Percentiles rank a stretch among this genome's conserved stretches.
These are phyloP conservation scores for Ampelocalamus luodianensis DNA, from an alignment of 176 grass and related monocot species.

Conservation along the genomic window DNA sequence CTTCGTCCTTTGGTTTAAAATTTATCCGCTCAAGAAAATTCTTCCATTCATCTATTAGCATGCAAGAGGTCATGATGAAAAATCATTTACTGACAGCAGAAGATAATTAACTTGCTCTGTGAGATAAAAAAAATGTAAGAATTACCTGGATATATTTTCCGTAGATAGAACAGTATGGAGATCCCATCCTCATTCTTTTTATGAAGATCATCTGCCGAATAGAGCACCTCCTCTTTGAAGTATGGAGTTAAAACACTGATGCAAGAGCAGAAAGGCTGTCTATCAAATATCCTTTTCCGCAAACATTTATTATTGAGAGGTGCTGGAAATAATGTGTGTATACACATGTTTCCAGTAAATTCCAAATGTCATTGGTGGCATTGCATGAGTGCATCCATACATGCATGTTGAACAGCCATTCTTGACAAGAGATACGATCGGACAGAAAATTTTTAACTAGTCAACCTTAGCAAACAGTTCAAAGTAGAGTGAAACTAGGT, in stretches of 20 bases:
- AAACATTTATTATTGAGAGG: slow-evolving; percentile 24
- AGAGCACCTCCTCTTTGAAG: slow-evolving; percentile 90
- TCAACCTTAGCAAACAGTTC: background rate
- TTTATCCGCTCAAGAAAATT: slow-evolving; percentile 66
- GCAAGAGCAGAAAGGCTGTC: slow-evolving; percentile 29
- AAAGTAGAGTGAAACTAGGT: background rate
- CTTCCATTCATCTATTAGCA: slow-evolving; percentile 74
- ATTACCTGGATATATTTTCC: slow-evolving; percentile 91
- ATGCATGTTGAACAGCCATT: too few relatives aligned
- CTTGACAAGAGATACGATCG: background rate
- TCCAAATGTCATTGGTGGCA: too few relatives aligned
- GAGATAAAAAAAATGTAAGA: background rate
- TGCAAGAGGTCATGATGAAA: slow-evolving; percentile 16
- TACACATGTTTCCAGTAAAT: too few relatives aligned
- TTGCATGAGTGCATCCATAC: too few relatives aligned
- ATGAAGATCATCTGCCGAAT: slow-evolving; percentile 62
- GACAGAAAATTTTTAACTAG: background rate
- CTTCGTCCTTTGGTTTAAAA: slow-evolving; percentile 26
- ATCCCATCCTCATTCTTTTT: slow-evolving; percentile 87
- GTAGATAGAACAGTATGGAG: slow-evolving; percentile 88
- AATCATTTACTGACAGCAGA: slow-evolving; percentile 33
- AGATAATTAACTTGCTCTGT: background rate
- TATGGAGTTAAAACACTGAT: slow-evolving; percentile 97
- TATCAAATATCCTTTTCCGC: background rate
- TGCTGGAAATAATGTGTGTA: too few relatives aligned